Base-by-base conservation (phyloP, 352 stramenopile genomes). In the Phytophthora tentaculata region DNA sequence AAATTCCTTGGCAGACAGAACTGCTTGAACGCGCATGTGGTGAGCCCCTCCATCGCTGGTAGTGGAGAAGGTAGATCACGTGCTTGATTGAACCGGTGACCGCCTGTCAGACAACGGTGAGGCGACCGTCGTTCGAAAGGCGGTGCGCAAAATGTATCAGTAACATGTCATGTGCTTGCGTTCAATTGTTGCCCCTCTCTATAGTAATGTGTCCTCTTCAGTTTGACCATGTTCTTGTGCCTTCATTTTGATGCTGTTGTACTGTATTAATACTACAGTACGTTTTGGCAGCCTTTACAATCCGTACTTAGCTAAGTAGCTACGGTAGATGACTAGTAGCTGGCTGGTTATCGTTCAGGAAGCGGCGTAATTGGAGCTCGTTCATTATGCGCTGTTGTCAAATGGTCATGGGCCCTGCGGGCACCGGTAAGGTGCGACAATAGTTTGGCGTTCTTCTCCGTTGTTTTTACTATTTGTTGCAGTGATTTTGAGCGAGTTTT, bases 341-440 rank as follows among this genome's bases (percentile, higher is more conserved):
- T 72, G 58, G 64, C 58, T 72, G 64, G 64, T 37, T 35, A 68
- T 60, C 39, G 61, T 67, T 67, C 23, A 28, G 19, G 22, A 71
- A 74, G 56, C 50, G 67, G n/a, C 55, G 51, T 56, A 32, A 43
- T 37, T 61, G 50, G 54, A 76, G 39, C 47, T 55, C 39, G 44
- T 50, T 22, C n/a, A 72, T 61, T 60, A 96, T 97, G 88, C 84
- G 89, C 64, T 95, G 88, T 71, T 95, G 90, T 71, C 92, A 98
- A 56, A 79, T 98, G 60, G 90, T 98, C 49, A 96, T 98, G 79
- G 92, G 92, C 23, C 92, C 92, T 55, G 92, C 92, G 55, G 92
- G 92, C 39, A 96, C 90, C 19, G 92, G 92, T 48, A 98, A 98
- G 87, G 89, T 96, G 48, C 22, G 60, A 39, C 16, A 32, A 67